Evolutionary conservation across 495 filamentous ascomycete genomes (phyloP).

Genomic region (Penicillium paradoxum): DNA sequence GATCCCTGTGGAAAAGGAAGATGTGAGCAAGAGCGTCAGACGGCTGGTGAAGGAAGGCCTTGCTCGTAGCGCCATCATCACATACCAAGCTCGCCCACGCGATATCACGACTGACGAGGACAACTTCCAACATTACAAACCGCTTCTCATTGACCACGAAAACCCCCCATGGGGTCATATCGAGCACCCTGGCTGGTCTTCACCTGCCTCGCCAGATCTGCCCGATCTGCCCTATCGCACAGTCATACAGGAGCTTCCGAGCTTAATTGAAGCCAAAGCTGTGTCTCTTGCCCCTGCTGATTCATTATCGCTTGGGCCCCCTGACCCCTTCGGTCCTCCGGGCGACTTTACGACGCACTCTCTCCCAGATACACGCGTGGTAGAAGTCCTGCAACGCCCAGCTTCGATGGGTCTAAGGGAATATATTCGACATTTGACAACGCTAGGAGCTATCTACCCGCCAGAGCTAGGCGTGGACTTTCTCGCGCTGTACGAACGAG

Average conservation of each 20-base stretch:
- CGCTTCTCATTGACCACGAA: slow-evolving; percentile 33
- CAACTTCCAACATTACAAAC: slow-evolving; percentile 26
- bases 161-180: slow-evolving; percentile 72
- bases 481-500: slow-evolving; percentile 70
- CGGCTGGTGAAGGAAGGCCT: slow-evolving; percentile 68
- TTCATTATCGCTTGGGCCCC: slow-evolving; percentile 23
- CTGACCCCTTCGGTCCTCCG: slow-evolving; percentile 31
- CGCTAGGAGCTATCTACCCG: slow-evolving; percentile 57
- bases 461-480: slow-evolving; percentile 57
- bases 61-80: slow-evolving; percentile 71
- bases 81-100: slow-evolving; percentile 71
- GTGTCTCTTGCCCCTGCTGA: slow-evolving; percentile 73
- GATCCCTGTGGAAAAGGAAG: slow-evolving; percentile 75
- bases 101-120: slow-evolving; percentile 32
- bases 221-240: slow-evolving; percentile 73
- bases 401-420: slow-evolving; percentile 71
- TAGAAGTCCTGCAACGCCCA: slow-evolving; percentile 66
- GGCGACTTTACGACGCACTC: slow-evolving; percentile 16
- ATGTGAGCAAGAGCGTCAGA: slow-evolving; percentile 63
- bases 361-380: slow-evolving; percentile 55
- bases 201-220: slow-evolving; percentile 66
- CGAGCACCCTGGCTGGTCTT: slow-evolving; percentile 84
- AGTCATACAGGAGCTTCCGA: slow-evolving; percentile 82
- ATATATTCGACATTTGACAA: slow-evolving; percentile 69
- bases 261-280: slow-evolving; percentile 90